phyloP scores from a whole-genome alignment of 2,329 filamentous ascomycete genomes.

The Paecilomyces sp. region DNA sequence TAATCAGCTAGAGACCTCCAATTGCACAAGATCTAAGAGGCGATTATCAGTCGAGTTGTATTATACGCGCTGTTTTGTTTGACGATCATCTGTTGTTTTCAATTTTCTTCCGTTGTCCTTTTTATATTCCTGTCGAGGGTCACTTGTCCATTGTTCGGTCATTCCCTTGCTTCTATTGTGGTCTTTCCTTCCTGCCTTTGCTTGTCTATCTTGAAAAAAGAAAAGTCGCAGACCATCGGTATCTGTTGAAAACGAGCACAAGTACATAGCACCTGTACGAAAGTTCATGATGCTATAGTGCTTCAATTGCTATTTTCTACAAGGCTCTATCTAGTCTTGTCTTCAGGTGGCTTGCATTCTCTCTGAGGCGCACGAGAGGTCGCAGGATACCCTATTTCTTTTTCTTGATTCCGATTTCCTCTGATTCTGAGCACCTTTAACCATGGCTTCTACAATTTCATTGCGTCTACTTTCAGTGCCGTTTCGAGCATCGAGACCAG shows the following conservation, averaged over 20 bases:
- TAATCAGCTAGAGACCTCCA: not conserved
- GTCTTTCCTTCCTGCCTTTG: not conserved
- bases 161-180: not conserved
- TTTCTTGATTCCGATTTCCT: not conserved
- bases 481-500: constrained; percentile 7
- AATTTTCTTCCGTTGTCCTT: not conserved
- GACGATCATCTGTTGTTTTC: not conserved
- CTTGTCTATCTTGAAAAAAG: not conserved
- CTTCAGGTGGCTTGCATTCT: not conserved
- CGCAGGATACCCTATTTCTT: not conserved
- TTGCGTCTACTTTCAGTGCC: constrained; percentile 4
- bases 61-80: not conserved
- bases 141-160: not conserved
- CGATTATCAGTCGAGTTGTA: not conserved
- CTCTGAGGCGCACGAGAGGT: not conserved
- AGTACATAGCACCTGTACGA: not conserved
- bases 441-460: constrained; percentile 9
- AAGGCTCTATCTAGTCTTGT: not conserved
- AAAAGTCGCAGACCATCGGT: not conserved
- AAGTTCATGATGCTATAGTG: not conserved
- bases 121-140: not conserved
- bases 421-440: not conserved
- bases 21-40: not conserved
- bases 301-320: not conserved
- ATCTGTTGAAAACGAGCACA: not conserved